Percentiles rank a stretch among this genome's conserved stretches.
Evolutionary conservation across 805 yeast genomes (phyloP).

Genomic region (Metschnikowia peoriensis): DNA sequence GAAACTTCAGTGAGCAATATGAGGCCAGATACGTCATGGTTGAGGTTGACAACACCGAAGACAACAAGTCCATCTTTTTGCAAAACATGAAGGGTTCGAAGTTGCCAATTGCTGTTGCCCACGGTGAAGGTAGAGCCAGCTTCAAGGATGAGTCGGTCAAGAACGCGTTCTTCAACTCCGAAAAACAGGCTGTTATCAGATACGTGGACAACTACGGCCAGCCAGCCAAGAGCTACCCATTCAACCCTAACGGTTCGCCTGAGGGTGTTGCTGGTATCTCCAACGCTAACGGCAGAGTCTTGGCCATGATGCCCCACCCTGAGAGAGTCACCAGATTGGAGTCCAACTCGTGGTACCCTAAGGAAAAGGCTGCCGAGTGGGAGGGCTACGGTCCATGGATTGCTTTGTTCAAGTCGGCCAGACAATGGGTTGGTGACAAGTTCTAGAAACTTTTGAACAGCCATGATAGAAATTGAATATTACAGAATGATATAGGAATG

Average conservation of each 20-base stretch:
- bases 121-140: conserved; percentile 94
- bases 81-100: conserved; percentile 91
- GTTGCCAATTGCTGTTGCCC: conserved; percentile 96
- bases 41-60: conserved; percentile 57
- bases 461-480: not conserved
- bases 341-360: conserved; percentile 88
- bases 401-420: conserved; percentile 84
- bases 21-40: conserved; percentile 94
- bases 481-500: not conserved
- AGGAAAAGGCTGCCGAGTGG: conserved; percentile 58
- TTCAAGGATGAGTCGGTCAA: conserved; percentile 51
- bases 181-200: conserved; percentile 63
- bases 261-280: conserved; percentile 90
- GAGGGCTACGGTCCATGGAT: conserved; percentile 94
- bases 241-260: conserved; percentile 95
- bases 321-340: conserved; percentile 89
- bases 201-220: conserved; percentile 91
- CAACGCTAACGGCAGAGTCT: conserved; percentile 88
- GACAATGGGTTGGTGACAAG: conserved; percentile 79
- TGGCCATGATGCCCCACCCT: conserved; percentile 99
- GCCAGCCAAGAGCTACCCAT: conserved; percentile 80
- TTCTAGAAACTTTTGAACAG: conserved; percentile 7
- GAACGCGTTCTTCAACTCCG: conserved; percentile 41
- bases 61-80: conserved; percentile 65
- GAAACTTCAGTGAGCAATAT: conserved; percentile 89